Conservation (phyloP, 2,329 filamentous ascomycete species). For the Neofusicoccum laricinum region DNA sequence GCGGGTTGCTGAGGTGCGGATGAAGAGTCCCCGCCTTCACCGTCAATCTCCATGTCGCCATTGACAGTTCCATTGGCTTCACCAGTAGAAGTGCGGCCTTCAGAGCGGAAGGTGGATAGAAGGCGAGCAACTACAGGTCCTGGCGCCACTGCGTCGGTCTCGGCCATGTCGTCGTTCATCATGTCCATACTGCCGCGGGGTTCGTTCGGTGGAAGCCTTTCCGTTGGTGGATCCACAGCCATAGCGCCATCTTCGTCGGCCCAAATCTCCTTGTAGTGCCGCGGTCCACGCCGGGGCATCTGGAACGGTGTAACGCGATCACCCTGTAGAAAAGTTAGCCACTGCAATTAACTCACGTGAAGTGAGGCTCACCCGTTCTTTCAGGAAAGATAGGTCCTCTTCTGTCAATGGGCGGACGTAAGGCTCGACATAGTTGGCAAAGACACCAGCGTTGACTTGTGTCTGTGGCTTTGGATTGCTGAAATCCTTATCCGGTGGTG, state of each 20-base stretch:
- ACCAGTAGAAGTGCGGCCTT: slow-evolving; percentile 59
- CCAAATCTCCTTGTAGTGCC: slow-evolving; percentile 88
- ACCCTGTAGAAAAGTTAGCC: slow-evolving; percentile 45
- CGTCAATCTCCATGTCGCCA: slow-evolving; percentile 50
- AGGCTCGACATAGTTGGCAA: slow-evolving; percentile 87
- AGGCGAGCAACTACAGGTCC: slow-evolving; percentile 83
- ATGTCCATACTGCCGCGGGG: slow-evolving; percentile 81
- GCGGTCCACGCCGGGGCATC: slow-evolving; percentile 79
- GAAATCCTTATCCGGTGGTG: slow-evolving; percentile 91
- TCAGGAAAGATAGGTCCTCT: slow-evolving; percentile 88
- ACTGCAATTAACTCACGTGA: not conserved
- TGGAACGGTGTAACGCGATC: slow-evolving; percentile 81
- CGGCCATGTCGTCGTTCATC: slow-evolving; percentile 80
- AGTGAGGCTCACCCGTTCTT: slow-evolving; percentile 61
- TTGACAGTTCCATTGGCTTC: slow-evolving; percentile 48
- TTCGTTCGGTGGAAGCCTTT: slow-evolving; percentile 74
- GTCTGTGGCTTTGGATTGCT: slow-evolving; percentile 90
- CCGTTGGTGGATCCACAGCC: slow-evolving; percentile 65
- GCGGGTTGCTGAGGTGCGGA: slow-evolving; percentile 59
- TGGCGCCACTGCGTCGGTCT: slow-evolving; percentile 84
- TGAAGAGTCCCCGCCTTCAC: slow-evolving; percentile 37
- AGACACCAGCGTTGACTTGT: slow-evolving; percentile 91
- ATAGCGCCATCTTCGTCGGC: slow-evolving; percentile 86
- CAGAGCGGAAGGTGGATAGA: slow-evolving; percentile 76
- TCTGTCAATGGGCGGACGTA: slow-evolving; percentile 88